Conservation (phyloP, 2,329 filamentous ascomycete genomes). For the Metarhizium rileyi region DNA sequence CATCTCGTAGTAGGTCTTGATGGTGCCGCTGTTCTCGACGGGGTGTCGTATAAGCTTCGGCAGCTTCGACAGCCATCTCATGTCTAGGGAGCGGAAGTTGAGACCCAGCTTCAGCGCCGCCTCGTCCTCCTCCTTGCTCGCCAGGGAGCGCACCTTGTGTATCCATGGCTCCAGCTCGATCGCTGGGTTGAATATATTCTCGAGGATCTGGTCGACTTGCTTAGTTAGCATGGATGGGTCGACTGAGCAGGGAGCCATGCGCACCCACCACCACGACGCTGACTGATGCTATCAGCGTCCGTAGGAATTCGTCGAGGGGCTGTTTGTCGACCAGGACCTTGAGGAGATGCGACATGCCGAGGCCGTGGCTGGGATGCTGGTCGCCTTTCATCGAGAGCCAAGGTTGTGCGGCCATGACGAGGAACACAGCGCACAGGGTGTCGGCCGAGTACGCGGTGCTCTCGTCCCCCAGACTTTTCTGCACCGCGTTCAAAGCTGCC, state of each 20-base stretch:
- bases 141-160: neutral
- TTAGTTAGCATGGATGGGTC: neutral
- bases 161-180: constrained; percentile 17
- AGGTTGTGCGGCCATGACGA: constrained; percentile 26
- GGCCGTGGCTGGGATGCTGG: constrained; percentile 18
- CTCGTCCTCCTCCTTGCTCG: neutral
- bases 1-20: constrained; percentile 11
- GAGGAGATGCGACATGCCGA: constrained; percentile 23
- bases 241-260: neutral
- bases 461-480: constrained; percentile 17
- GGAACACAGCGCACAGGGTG: constrained; percentile 26
- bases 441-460: constrained; percentile 18
- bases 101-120: neutral
- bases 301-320: constrained; percentile 18
- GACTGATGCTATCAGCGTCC: constrained; percentile 20
- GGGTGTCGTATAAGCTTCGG: constrained; percentile 13
- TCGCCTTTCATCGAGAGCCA: constrained; percentile 21
- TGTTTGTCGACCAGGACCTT: constrained; percentile 15
- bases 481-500: constrained; percentile 18
- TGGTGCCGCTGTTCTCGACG: constrained; percentile 9
- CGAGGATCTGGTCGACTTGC: constrained; percentile 16
- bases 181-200: constrained; percentile 20
- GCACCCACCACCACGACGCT: constrained; percentile 21
- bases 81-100: constrained; percentile 5
- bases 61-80: constrained; percentile 10